These are phyloP conservation scores for Scedosporium boydii DNA, from an alignment of 2,329 filamentous ascomycete species.

Conservation along the genomic window DNA sequence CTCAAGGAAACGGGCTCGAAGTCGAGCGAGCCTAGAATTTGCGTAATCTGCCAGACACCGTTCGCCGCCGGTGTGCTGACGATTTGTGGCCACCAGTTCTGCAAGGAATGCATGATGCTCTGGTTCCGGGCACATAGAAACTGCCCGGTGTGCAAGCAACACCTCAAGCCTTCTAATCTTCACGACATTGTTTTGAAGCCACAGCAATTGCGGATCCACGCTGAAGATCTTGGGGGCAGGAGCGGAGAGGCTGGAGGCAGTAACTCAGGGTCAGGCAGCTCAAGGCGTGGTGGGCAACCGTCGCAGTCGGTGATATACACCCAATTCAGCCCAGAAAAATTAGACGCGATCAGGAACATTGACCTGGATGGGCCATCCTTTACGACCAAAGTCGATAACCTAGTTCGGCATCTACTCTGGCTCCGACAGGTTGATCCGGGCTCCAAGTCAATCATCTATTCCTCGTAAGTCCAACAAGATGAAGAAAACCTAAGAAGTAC, in stretches of 20 bases:
- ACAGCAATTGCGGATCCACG: conserved; percentile 58
- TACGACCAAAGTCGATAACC: conserved; percentile 82
- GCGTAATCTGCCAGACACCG: conserved; percentile 72
- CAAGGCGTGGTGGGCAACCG: neutral
- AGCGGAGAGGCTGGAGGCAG: neutral
- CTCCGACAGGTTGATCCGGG: conserved; percentile 75
- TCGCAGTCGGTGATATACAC: conserved; percentile 54
- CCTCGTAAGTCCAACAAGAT: conserved; percentile 42
- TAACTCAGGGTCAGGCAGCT: neutral
- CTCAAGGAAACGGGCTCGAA: conserved; percentile 45
- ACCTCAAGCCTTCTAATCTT: conserved; percentile 56
- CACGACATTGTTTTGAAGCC: conserved; percentile 82
- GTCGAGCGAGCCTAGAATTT: conserved; percentile 54
- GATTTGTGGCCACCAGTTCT: conserved; percentile 85
- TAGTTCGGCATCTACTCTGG: conserved; percentile 76
- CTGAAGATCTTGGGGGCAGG: conserved; percentile 9
- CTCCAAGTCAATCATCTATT: conserved; percentile 89
- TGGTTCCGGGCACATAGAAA: conserved; percentile 70
- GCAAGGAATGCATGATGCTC: conserved; percentile 71
- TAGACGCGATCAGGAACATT: conserved; percentile 74
- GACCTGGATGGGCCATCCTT: conserved; percentile 66
- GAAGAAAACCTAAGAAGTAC: neutral
- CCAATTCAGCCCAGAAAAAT: conserved; percentile 58
- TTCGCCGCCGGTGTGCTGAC: conserved; percentile 78
- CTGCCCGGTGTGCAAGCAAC: conserved; percentile 77